A percentile compares a stretch with the other conserved stretches of the same genome.
Evolutionary conservation across 2,329 filamentous ascomycete genomes (phyloP).

Genomic region (Hansfordia pulvinata): DNA sequence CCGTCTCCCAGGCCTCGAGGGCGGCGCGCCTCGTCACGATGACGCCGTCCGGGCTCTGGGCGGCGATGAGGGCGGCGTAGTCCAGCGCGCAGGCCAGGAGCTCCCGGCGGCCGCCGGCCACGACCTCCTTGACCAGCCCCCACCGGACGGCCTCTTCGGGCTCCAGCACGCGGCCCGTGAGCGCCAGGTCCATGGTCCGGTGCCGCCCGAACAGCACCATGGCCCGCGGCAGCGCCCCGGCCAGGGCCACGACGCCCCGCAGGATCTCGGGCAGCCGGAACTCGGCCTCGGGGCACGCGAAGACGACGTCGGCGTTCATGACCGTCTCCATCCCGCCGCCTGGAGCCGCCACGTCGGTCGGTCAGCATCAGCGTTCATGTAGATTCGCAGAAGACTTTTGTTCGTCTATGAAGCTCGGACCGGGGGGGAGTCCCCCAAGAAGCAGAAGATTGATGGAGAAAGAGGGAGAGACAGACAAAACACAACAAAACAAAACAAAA

Average conservation of each 20-base stretch:
- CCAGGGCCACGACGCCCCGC: slow-evolving; percentile 41
- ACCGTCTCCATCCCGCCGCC: slow-evolving; percentile 18
- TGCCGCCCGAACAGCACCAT: slow-evolving; percentile 20
- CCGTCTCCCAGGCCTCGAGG: slow-evolving; percentile 20
- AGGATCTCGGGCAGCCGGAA: slow-evolving; percentile 45
- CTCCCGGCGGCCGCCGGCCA: slow-evolving; percentile 14
- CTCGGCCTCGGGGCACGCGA: slow-evolving; percentile 34
- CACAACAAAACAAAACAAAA: no score
- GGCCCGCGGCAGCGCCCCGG: slow-evolving; percentile 39
- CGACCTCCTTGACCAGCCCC: slow-evolving; percentile 16
- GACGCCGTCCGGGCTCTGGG: slow-evolving; percentile 18
- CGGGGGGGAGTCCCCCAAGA: no score
- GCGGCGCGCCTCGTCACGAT: slow-evolving; percentile 18
- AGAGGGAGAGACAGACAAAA: no score
- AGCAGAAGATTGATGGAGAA: no score
- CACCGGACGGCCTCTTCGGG: slow-evolving; percentile 17
- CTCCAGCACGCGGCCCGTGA: slow-evolving; percentile 13
- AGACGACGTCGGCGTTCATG: slow-evolving; percentile 39
- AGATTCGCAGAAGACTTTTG: slow-evolving; percentile 9
- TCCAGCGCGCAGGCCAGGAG: slow-evolving; percentile 15
- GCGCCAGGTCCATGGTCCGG: slow-evolving; percentile 18
- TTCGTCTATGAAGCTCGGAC: no score
- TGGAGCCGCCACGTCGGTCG: slow-evolving; percentile 3
- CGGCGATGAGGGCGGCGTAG: slow-evolving; percentile 16
- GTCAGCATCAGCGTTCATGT: slow-evolving; percentile 8